Percentiles rank a stretch among this genome's conserved stretches.
phyloP scores from a whole-genome alignment of 164 flowering plant species.

The Nelumbo lutea region DNA sequence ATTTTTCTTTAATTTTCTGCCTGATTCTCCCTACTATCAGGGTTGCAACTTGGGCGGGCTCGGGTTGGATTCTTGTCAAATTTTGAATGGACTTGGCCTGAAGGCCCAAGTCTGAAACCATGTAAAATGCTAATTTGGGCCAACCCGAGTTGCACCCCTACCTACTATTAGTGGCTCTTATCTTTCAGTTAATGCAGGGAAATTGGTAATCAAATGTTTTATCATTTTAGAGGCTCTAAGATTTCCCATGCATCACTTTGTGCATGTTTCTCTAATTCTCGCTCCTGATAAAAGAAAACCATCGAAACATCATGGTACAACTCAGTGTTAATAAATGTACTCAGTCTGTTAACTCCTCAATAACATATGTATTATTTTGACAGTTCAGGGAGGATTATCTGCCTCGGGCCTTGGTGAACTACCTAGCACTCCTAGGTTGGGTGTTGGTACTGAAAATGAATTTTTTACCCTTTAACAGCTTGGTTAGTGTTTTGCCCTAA shows the following conservation, averaged over 20 bases:
- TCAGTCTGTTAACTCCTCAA: background rate
- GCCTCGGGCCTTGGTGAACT: conserved; percentile 93
- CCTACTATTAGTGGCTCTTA: background rate
- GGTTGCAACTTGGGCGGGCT: no score
- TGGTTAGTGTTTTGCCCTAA: conserved; percentile 46
- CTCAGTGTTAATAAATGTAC: conserved; percentile 45
- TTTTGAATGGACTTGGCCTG: no score
- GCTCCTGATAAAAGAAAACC: conserved; percentile 96
- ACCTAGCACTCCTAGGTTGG: conserved; percentile 95
- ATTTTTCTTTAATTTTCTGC: background rate
- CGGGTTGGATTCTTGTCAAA: no score
- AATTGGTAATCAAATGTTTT: conserved; percentile 7
- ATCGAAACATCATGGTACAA: conserved; percentile 95
- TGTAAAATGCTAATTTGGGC: no score
- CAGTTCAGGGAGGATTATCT: conserved; percentile 96
- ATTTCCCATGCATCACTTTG: conserved; percentile 86
- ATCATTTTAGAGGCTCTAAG: conserved; percentile 67
- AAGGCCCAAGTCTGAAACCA: no score
- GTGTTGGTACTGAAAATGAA: conserved; percentile 94
- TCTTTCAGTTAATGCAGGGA: background rate
- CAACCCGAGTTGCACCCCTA: no score
- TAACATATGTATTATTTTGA: background rate
- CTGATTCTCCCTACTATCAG: background rate
- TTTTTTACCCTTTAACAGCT: conserved; percentile 83
- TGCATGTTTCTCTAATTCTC: conserved; percentile 93